Percentiles rank a stretch among this genome's conserved stretches.
These are phyloP conservation scores for Paspalum notatum DNA, from an alignment of 176 grass and related monocot species.

Conservation along the genomic window DNA sequence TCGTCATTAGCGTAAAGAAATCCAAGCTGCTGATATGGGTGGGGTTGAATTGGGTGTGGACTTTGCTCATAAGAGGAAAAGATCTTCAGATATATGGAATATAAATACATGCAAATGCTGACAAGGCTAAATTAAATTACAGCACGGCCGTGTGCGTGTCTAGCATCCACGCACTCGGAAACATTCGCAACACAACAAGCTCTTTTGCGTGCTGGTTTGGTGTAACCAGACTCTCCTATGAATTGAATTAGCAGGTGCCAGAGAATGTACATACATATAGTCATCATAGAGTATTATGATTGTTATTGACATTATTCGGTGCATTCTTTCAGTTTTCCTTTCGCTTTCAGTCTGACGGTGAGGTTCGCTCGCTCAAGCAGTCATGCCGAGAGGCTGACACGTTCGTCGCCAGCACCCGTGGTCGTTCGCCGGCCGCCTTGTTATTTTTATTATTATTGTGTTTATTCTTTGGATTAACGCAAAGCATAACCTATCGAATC, in stretches of 20 bases:
- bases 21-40: neutral
- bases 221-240: neutral
- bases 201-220: neutral
- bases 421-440: neutral
- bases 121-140: neutral
- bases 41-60: neutral
- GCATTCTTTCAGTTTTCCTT: neutral
- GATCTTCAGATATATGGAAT: neutral
- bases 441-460: neutral
- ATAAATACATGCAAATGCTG: neutral
- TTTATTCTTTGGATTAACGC: constrained; percentile 11
- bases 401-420: neutral
- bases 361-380: too few relatives aligned
- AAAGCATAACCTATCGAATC: neutral
- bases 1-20: neutral
- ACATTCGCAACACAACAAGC: neutral
- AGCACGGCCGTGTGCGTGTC: neutral
- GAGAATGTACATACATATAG: neutral
- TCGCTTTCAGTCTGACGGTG: constrained; percentile 12
- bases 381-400: neutral
- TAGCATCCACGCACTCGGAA: neutral
- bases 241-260: too few relatives aligned
- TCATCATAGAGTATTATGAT: neutral
- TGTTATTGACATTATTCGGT: neutral
- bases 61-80: constrained; percentile 6